Conservation (phyloP, 345 rosid species). For the Laguncularia racemosa region DNA sequence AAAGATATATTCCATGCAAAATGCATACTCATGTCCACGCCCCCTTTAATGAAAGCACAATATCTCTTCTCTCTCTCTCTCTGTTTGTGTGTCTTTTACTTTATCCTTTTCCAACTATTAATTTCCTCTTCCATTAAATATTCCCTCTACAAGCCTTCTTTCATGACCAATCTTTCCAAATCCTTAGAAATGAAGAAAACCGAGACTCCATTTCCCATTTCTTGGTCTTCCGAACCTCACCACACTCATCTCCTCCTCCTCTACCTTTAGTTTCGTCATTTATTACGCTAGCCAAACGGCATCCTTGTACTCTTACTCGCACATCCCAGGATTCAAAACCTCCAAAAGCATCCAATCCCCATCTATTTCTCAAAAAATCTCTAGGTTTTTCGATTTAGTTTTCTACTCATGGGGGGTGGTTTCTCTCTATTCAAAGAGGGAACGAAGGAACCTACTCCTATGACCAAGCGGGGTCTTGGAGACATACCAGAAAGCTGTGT, state of each 20-base stretch:
- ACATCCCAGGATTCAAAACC: no score
- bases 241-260: constrained; percentile 47
- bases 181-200: constrained; percentile 26
- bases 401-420: constrained; percentile 52
- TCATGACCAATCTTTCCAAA: constrained; percentile 9
- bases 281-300: background rate
- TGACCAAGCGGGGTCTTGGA: constrained; percentile 23
- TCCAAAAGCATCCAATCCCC: background rate
- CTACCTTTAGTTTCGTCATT: constrained; percentile 25
- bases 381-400: background rate
- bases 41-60: constrained; percentile 3
- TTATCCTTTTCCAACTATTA: background rate
- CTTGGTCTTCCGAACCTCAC: constrained; percentile 21
- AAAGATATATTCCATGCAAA: constrained; percentile 12
- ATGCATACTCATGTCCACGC: constrained; percentile 20
- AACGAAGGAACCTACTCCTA: background rate
- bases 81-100: background rate
- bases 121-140: background rate
- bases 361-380: background rate
- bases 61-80: background rate
- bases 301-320: background rate
- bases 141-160: constrained; percentile 8
- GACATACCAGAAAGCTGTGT: constrained; percentile 76
- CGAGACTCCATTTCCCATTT: constrained; percentile 34
- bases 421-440: constrained; percentile 31